Evolutionary conservation across 306 rosid species (phyloP).

Genomic region (Malus sylvestris): DNA sequence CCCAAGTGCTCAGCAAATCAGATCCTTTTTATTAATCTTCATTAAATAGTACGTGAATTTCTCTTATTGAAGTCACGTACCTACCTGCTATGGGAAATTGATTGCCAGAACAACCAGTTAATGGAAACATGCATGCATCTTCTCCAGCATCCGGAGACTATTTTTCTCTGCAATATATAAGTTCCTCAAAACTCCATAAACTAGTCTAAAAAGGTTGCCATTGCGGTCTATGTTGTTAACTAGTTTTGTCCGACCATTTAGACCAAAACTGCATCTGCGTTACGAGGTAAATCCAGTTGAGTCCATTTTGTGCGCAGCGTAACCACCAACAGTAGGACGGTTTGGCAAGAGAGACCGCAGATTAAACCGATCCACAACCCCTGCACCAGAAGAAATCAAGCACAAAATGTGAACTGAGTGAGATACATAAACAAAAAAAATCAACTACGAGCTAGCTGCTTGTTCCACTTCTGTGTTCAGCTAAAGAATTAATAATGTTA

Average conservation of each 20-base stretch:
- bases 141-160: neutral
- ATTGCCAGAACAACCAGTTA: neutral
- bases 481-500: too few species aligned
- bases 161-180: neutral
- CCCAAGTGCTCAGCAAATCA: neutral
- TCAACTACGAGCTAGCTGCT: neutral
- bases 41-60: neutral
- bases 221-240: neutral
- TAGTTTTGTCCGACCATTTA: neutral
- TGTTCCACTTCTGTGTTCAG: neutral
- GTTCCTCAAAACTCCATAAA: neutral
- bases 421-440: neutral
- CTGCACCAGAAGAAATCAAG: constrained; percentile 21
- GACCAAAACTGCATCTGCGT: constrained; percentile 11
- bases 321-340: constrained; percentile 33
- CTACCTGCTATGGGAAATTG: neutral
- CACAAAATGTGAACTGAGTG: neutral
- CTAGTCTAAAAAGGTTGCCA: neutral
- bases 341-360: constrained; percentile 55
- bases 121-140: too few species aligned
- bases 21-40: neutral
- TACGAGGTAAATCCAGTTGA: constrained; percentile 16
- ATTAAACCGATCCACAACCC: constrained; percentile 82
- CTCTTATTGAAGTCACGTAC: neutral
- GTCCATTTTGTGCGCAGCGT: constrained; percentile 39